These are phyloP conservation scores for Miamiensis avidus DNA, from an alignment of 169 alveolate species.

Conservation along the genomic window DNA sequence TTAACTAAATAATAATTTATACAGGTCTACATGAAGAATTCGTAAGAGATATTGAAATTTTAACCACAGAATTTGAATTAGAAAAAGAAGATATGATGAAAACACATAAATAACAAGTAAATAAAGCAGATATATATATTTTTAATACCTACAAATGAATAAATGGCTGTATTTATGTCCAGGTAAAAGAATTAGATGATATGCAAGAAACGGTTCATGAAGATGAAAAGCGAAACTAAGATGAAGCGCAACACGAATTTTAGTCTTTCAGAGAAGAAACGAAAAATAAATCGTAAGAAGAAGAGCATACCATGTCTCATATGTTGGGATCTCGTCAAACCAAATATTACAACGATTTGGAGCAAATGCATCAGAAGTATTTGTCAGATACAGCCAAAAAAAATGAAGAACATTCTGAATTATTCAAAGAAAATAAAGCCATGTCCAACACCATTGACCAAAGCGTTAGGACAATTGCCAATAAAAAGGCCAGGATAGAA, in stretches of 20 bases:
- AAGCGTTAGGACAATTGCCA: conserved; percentile 70
- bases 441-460: conserved; percentile 68
- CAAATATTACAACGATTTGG: conserved; percentile 71
- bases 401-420: conserved; percentile 74
- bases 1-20: conserved; percentile 41
- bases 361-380: conserved; percentile 68
- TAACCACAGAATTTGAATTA: conserved; percentile 78
- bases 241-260: conserved; percentile 73
- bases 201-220: conserved; percentile 76
- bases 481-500: conserved; percentile 70
- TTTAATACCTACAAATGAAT: not conserved
- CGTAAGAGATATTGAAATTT: conserved; percentile 73
- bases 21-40: conserved; percentile 79
- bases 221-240: conserved; percentile 71
- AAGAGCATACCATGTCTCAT: conserved; percentile 59
- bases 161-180: not conserved
- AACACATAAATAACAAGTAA: conserved; percentile 53
- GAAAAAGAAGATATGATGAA: conserved; percentile 71
- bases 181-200: conserved; percentile 73
- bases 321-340: conserved; percentile 67
- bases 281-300: conserved; percentile 67
- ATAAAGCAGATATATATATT: no score
- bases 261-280: conserved; percentile 72
- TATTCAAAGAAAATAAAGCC: conserved; percentile 64
- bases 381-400: conserved; percentile 70